Percentiles rank a stretch among this genome's conserved stretches.
These are phyloP conservation scores for Annulohypoxylon bovei DNA, from an alignment of 495 filamentous ascomycete species.

Conservation along the genomic window DNA sequence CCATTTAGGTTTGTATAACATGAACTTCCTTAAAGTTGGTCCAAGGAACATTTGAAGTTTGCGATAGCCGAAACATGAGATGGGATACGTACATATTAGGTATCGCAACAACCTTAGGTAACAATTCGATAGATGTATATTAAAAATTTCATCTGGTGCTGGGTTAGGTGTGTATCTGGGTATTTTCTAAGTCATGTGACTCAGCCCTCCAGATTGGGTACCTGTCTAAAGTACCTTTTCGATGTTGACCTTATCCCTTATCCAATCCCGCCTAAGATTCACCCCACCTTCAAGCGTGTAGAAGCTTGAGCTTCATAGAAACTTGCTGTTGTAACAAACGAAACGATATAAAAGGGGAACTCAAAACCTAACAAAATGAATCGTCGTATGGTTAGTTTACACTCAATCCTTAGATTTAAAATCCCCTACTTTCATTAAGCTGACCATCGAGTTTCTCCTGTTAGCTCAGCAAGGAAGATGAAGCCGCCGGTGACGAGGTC, in stretches of 20 bases:
- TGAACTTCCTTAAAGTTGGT: no score
- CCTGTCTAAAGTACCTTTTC: neutral
- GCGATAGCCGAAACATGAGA: no score
- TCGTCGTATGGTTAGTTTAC: slow-evolving; percentile 53
- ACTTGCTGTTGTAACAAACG: slow-evolving; percentile 3
- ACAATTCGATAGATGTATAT: neutral
- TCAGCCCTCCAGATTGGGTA: slow-evolving; percentile 13
- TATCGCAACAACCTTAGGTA: no score
- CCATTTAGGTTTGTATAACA: no score
- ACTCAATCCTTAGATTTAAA: neutral
- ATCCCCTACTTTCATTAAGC: slow-evolving; percentile 14
- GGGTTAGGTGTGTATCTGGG: neutral
- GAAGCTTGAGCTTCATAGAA: slow-evolving; percentile 3
- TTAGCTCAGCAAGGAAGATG: slow-evolving; percentile 93
- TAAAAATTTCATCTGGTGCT: neutral
- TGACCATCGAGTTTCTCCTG: slow-evolving; percentile 17
- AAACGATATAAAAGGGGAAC: neutral
- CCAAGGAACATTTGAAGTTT: neutral
- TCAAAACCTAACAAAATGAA: slow-evolving; percentile 41
- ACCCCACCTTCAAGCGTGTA: slow-evolving; percentile 24
- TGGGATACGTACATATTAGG: neutral
- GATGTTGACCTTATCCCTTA: neutral
- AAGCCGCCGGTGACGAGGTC: slow-evolving; percentile 79
- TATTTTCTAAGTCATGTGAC: slow-evolving; percentile 35
- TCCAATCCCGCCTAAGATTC: neutral